A percentile compares a stretch with the other conserved stretches of the same genome.
Evolutionary conservation across 2,329 filamentous ascomycete species (phyloP).

Genomic region (Sclerotinia nivalis): DNA sequence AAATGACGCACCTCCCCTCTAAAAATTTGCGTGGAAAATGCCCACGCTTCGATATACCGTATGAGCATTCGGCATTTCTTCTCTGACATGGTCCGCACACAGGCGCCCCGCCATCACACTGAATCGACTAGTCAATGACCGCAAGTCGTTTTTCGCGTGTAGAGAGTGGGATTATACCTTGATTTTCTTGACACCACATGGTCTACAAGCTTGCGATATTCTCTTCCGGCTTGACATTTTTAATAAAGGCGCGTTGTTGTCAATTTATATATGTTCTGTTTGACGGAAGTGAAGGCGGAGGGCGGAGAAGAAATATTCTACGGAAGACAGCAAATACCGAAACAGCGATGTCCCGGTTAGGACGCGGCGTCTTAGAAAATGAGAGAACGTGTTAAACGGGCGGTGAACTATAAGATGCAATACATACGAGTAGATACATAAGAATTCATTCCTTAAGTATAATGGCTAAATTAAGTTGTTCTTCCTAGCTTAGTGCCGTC

Average conservation of each 20-base stretch:
- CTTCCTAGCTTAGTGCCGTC: not conserved
- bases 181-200: constrained; percentile 37
- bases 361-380: not conserved
- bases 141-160: not conserved
- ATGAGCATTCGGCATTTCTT: constrained; percentile 34
- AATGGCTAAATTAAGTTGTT: no score
- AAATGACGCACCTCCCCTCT: constrained; percentile 30
- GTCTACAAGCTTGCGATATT: constrained; percentile 38
- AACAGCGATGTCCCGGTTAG: not conserved
- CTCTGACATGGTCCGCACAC: constrained; percentile 34
- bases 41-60: constrained; percentile 37
- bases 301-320: not conserved
- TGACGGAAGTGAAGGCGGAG: not conserved
- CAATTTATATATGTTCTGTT: not conserved
- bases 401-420: not conserved
- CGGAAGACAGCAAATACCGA: constrained; percentile 13
- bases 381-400: not conserved
- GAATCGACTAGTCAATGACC: constrained; percentile 17
- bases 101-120: constrained; percentile 38
- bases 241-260: not conserved
- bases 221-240: constrained; percentile 32
- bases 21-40: constrained; percentile 16
- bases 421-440: not conserved
- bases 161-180: constrained; percentile 29
- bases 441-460: no score